phyloP scores from a whole-genome alignment of 345 rosid genomes.

The Salix viminalis region DNA sequence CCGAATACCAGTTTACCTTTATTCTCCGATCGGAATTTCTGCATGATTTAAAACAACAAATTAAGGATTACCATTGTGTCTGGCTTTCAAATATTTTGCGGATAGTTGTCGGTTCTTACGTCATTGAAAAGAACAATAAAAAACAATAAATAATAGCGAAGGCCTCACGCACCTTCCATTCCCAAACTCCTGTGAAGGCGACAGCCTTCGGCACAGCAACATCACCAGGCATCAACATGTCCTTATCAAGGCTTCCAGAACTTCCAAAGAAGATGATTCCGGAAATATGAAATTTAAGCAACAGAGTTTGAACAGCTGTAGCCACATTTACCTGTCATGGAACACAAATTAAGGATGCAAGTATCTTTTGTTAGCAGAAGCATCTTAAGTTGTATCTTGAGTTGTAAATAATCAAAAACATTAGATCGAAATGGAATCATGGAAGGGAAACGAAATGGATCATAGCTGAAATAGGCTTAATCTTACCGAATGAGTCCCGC shows the following conservation, averaged over 20 bases:
- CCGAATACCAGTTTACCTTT: not conserved
- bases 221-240: not conserved
- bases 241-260: slow-evolving; percentile 1
- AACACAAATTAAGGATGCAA: too few species aligned
- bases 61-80: too few species aligned
- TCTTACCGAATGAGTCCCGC: not conserved
- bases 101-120: too few species aligned
- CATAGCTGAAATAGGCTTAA: too few species aligned
- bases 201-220: not conserved
- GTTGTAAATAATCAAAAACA: too few species aligned
- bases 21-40: not conserved
- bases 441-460: not conserved
- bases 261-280: not conserved
- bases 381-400: too few species aligned
- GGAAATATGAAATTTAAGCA: not conserved
- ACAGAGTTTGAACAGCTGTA: not conserved
- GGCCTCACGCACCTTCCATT: not conserved
- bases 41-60: too few species aligned
- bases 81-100: too few species aligned
- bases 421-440: too few species aligned
- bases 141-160: too few species aligned
- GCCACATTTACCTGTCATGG: not conserved
- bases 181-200: not conserved
- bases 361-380: too few species aligned
- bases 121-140: too few species aligned